phyloP scores from a whole-genome alignment of 495 filamentous ascomycete genomes.

The Tetracladium marchalianum region DNA sequence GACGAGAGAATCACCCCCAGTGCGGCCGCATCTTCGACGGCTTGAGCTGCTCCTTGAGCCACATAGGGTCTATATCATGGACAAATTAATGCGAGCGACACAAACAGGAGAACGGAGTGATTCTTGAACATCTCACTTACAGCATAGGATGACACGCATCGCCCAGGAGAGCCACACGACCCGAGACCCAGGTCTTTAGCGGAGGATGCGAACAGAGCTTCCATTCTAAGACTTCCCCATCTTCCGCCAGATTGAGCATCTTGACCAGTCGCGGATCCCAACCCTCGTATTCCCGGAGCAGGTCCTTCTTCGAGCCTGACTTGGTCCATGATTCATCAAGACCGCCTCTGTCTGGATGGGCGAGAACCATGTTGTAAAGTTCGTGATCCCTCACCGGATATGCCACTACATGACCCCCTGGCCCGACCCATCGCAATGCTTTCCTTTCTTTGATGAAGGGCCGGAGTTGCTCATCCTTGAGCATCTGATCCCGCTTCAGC shows the following conservation, averaged over 20 bases:
- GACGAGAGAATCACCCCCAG: slow-evolving; percentile 6
- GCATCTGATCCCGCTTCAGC: slow-evolving; percentile 27
- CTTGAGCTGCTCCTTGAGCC: slow-evolving; percentile 17
- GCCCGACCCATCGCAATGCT: background rate
- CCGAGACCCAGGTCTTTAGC: background rate
- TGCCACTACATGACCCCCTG: slow-evolving; percentile 6
- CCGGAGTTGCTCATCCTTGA: slow-evolving; percentile 27
- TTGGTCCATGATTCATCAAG: slow-evolving; percentile 35
- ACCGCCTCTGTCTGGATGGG: slow-evolving; percentile 29
- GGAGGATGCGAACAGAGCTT: background rate
- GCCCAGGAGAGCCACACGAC: background rate
- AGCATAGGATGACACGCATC: slow-evolving; percentile 7
- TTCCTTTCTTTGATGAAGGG: slow-evolving; percentile 22
- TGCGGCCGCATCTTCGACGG: slow-evolving; percentile 18
- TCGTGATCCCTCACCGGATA: slow-evolving; percentile 35
- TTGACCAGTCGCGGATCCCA: slow-evolving; percentile 30
- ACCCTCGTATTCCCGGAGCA: slow-evolving; percentile 29
- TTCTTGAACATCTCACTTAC: no score
- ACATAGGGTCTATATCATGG: slow-evolving; percentile 3
- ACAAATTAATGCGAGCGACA: background rate
- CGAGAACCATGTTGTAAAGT: slow-evolving; percentile 33
- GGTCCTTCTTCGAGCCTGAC: slow-evolving; percentile 31
- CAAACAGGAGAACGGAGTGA: no score
- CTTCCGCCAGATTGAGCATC: slow-evolving; percentile 26
- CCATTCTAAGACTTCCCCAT: slow-evolving; percentile 4